A percentile compares a stretch with the other conserved stretches of the same genome.
Conservation (phyloP, 2,329 filamentous ascomycete species). For the Zelopaecilomyces penicillatus region DNA sequence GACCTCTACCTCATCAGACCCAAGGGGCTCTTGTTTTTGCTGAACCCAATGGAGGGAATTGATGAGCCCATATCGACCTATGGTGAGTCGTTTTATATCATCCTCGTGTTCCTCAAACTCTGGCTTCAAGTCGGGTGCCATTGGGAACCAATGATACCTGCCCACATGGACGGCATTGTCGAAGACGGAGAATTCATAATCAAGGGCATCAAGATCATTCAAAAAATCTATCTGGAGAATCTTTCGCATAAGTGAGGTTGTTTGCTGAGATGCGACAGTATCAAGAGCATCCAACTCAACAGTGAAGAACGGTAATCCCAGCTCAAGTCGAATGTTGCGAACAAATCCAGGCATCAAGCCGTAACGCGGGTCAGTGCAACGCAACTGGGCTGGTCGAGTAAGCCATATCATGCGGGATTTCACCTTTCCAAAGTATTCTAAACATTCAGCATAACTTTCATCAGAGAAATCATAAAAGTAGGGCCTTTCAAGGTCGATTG, state of each 20-base stretch:
- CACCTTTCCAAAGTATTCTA: too few relatives aligned
- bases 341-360: neutral
- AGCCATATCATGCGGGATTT: neutral
- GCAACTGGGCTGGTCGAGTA: neutral
- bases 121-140: constrained; percentile 13
- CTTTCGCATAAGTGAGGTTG: neutral
- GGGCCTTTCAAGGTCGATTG: neutral
- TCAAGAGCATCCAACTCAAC: neutral
- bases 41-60: too few relatives aligned
- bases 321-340: neutral
- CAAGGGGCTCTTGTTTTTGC: neutral
- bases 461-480: neutral
- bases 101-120: neutral
- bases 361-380: neutral
- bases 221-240: constrained; percentile 1
- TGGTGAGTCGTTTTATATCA: neutral
- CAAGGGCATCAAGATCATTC: neutral
- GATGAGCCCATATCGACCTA: constrained; percentile 1
- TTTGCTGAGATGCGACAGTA: neutral
- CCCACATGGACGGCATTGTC: neutral
- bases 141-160: constrained; percentile 2
- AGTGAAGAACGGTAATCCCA: neutral
- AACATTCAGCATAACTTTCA: neutral
- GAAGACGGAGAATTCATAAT: neutral
- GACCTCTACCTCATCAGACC: neutral